phyloP scores from a whole-genome alignment of 257 asterid genomes.

The Solanum lycopersicoides region DNA sequence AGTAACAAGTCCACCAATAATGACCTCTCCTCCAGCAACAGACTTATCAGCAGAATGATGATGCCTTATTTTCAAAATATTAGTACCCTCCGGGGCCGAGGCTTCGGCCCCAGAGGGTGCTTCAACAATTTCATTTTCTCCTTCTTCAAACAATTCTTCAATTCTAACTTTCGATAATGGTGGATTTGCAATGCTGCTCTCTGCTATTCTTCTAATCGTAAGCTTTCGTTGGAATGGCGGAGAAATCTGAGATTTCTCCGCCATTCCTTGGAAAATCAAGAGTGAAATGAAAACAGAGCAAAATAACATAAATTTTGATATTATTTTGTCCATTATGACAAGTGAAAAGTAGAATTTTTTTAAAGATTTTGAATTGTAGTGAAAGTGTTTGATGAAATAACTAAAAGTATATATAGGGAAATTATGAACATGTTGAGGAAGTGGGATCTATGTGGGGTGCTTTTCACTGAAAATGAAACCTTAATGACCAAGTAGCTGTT shows the following conservation, averaged over 20 bases:
- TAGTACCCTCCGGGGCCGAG: conserved; percentile 29
- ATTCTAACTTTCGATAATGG: neutral
- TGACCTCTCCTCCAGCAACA: conserved; percentile 62
- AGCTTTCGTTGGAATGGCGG: neutral
- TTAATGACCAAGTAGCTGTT: neutral
- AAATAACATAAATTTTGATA: neutral
- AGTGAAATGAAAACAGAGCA: neutral
- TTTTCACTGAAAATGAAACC: neutral
- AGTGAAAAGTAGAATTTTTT: neutral
- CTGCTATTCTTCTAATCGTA: neutral
- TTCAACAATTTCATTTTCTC: neutral
- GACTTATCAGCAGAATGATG: conserved; percentile 47
- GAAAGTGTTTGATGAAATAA: neutral
- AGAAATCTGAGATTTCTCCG: neutral
- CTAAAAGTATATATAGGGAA: neutral
- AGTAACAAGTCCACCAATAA: conserved; percentile 72
- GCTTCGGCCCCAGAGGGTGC: conserved; percentile 25
- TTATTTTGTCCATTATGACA: neutral
- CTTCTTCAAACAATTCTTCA: neutral
- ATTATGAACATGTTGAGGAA: neutral
- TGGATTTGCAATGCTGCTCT: conserved; percentile 12
- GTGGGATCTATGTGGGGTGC: neutral
- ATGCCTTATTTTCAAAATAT: conserved; percentile 5
- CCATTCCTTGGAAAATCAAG: neutral
- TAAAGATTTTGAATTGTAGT: neutral